These are phyloP conservation scores for Parasarocladium wereldwijsianum DNA, from an alignment of 2,329 filamentous ascomycete species.

Conservation along the genomic window DNA sequence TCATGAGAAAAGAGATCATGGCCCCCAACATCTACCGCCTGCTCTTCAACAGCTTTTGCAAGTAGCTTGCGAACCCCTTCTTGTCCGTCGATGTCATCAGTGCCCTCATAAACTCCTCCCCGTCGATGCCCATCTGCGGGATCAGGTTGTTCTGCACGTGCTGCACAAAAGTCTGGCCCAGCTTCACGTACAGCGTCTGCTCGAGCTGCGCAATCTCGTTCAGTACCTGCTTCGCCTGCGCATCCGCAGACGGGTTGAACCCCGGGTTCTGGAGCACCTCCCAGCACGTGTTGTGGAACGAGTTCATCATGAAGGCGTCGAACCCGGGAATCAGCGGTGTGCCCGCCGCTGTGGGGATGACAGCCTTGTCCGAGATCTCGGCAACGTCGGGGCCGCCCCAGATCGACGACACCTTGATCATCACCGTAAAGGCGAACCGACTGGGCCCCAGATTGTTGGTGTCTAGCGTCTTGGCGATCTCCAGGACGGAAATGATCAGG, in stretches of 20 bases:
- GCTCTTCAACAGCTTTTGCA: conserved; percentile 41
- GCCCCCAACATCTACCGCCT: conserved; percentile 15
- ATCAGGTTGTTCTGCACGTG: conserved; percentile 52
- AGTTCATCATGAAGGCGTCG: conserved; percentile 75
- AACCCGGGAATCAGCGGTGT: conserved; percentile 66
- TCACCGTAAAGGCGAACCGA: conserved; percentile 64
- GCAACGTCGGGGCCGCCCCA: conserved; percentile 81
- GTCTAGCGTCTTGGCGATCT: conserved; percentile 64
- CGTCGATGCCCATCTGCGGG: conserved; percentile 47
- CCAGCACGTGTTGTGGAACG: conserved; percentile 85
- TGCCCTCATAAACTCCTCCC: conserved; percentile 41
- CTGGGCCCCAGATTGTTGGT: conserved; percentile 45
- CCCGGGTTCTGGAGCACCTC: conserved; percentile 63
- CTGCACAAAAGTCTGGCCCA: conserved; percentile 64
- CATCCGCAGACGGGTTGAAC: conserved; percentile 69
- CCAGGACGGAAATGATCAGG: conserved; percentile 72
- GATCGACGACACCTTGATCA: conserved; percentile 67
- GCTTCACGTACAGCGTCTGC: conserved; percentile 81
- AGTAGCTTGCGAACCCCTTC: conserved; percentile 49
- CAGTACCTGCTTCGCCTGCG: conserved; percentile 76
- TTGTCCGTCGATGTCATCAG: conserved; percentile 45
- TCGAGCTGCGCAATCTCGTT: conserved; percentile 78
- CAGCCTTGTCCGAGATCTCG: conserved; percentile 36
- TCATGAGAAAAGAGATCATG: not conserved
- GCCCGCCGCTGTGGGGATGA: conserved; percentile 33